phyloP scores from a whole-genome alignment of 1,284 basidiomycete genomes.

The Ceratobasidium papillatum region DNA sequence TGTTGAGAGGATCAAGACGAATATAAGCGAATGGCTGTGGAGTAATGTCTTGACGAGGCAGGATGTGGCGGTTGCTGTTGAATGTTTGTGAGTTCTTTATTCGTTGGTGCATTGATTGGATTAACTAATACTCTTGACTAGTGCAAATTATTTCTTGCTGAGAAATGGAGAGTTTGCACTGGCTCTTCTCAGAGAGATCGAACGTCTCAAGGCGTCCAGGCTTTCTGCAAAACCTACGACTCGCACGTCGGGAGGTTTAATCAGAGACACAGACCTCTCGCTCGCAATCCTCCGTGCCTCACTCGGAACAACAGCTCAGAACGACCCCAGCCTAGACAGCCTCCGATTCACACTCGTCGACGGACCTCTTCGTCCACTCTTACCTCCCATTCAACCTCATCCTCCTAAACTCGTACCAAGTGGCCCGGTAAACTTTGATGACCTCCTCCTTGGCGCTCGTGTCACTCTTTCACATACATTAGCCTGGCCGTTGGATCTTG shows the following conservation, averaged over 20 bases:
- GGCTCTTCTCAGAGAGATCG: constrained; percentile 82
- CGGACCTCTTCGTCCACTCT: constrained; percentile 78
- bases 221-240: constrained; percentile 64
- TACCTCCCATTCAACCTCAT: constrained; percentile 63
- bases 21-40: constrained; percentile 91
- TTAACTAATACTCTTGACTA: constrained; percentile 47
- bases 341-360: constrained; percentile 78
- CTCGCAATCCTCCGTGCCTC: constrained; percentile 82
- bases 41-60: constrained; percentile 82
- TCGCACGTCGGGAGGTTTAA: constrained; percentile 67
- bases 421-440: constrained; percentile 65
- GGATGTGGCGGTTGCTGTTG: constrained; percentile 80
- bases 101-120: constrained; percentile 41
- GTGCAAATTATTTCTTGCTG: constrained; percentile 85
- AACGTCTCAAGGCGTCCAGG: constrained; percentile 77
- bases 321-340: constrained; percentile 73
- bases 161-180: constrained; percentile 84
- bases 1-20: constrained; percentile 73
- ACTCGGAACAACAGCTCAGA: constrained; percentile 83
- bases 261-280: constrained; percentile 86
- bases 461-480: constrained; percentile 73
- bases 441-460: constrained; percentile 80
- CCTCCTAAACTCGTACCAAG: background rate
- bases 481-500: constrained; percentile 86
- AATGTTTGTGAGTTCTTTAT: constrained; percentile 65